Percentiles rank a stretch among this genome's conserved stretches.
Evolutionary conservation across 208 protist genomes (phyloP).

Genomic region (Leishmania guyanensis): DNA sequence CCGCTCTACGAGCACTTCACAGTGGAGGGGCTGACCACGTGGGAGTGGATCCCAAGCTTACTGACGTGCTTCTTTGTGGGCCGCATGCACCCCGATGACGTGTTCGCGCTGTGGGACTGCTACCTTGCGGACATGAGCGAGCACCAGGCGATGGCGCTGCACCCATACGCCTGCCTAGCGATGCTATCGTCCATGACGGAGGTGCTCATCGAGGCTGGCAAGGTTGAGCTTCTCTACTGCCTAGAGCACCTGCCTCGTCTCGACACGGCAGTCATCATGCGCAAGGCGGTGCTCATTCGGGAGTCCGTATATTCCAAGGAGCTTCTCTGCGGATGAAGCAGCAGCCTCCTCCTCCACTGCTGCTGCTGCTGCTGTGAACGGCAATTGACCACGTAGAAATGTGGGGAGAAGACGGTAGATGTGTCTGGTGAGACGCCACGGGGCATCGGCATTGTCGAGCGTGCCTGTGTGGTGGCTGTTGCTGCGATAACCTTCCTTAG

Average conservation of each 20-base stretch:
- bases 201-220: slow-evolving; percentile 81
- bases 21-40: slow-evolving; percentile 53
- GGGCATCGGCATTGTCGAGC: not conserved
- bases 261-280: slow-evolving; percentile 60
- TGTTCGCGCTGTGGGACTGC: slow-evolving; percentile 79
- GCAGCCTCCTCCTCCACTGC: not conserved
- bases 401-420: not conserved
- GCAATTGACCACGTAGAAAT: not conserved
- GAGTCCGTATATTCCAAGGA: slow-evolving; percentile 63
- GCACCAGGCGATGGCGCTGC: slow-evolving; percentile 60
- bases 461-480: not conserved
- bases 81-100: slow-evolving; percentile 69
- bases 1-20: slow-evolving; percentile 84
- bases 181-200: slow-evolving; percentile 80
- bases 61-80: slow-evolving; percentile 70
- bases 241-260: slow-evolving; percentile 79
- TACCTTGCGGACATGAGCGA: slow-evolving; percentile 68
- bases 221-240: slow-evolving; percentile 66
- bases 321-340: slow-evolving; percentile 18
- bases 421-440: not conserved
- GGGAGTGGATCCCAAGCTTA: slow-evolving; percentile 81
- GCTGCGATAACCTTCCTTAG: not conserved
- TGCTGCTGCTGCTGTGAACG: not conserved
- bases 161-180: slow-evolving; percentile 81
- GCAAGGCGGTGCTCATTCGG: slow-evolving; percentile 71